Evolutionary conservation across 202 grass and related monocot species (phyloP), one percentile per base, ranked within the genome.

Genomic region (Brachypodium distachyon): DNA sequence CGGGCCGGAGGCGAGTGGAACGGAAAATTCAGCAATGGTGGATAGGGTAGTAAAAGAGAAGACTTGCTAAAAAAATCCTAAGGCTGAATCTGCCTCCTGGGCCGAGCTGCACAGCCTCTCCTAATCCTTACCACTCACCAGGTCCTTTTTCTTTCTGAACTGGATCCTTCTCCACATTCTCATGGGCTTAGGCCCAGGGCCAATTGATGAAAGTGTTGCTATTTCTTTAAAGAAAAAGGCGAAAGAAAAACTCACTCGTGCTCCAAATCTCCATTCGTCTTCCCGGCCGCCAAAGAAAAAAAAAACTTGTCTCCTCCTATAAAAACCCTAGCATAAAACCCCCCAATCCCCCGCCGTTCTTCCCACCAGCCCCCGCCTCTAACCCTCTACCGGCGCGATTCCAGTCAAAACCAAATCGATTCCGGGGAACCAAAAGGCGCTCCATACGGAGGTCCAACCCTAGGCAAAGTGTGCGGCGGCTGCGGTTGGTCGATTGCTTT

Each of bases 321-420:
- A 82, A 59, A 87, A 87, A 77, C 79, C 79, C 78, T 82, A 82
- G 64, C 25, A 2, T 1, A 72, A 82, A 61, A 12, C 56, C 55
- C 33, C 61, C 59, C 9, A 80, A 40, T 58, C 58, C 21, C 40
- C 70, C 26, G 48, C 54, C 21, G 19, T 38, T 53, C 48, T 43
- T 36, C 19, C 34, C 70, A 34, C n/a, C 11, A 18, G 19, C 49
- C 11, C 22, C 47, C n/a, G n/a, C n/a, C n/a, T n/a, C n/a, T n/a
- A n/a, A n/a, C 14, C 39, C 59, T 40, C 66, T 6, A n/a, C n/a
- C 72, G 56, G 79, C 73, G 65, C 22, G 41, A 73, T 76, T 60
- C 61, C 80, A 33, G 55, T 44, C 71, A 26, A 74, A 74, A 70
- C 42, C 8, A n/a, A 63, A 7, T 34, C 50, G 12, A 14, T 18